Percentiles rank a stretch among this genome's conserved stretches.
Conservation (phyloP, 108 stramenopile species). For the Bacterosira constricta region DNA sequence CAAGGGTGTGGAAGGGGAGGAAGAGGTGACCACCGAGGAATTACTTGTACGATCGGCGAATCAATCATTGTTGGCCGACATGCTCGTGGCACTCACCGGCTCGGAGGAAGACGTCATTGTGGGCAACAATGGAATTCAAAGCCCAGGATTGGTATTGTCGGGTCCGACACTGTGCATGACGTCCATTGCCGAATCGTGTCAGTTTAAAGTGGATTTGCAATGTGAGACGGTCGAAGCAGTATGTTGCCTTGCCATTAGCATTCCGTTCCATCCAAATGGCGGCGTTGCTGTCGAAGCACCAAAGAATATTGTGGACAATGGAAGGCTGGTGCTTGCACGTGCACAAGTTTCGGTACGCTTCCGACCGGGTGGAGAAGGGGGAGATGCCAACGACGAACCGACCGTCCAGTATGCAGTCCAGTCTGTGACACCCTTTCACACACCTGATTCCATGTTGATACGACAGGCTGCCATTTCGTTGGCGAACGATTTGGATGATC, state of each 20-base stretch:
- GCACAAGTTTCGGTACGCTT: conserved; percentile 37
- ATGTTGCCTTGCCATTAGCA: conserved; percentile 33
- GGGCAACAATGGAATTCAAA: background rate
- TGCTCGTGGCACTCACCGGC: conserved; percentile 62
- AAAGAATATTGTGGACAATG: background rate
- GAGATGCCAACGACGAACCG: conserved; percentile 26
- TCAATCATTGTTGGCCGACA: conserved; percentile 82
- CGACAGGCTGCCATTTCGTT: conserved; percentile 32
- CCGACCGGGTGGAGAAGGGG: conserved; percentile 28
- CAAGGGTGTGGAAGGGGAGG: background rate
- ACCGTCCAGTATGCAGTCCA: conserved; percentile 42
- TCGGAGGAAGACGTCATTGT: conserved; percentile 24
- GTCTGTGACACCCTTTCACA: conserved; percentile 18
- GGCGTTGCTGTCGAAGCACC: background rate
- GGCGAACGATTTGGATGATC: conserved; percentile 39
- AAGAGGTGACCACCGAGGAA: conserved; percentile 24
- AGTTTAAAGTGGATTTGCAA: conserved; percentile 32
- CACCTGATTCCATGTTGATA: conserved; percentile 12
- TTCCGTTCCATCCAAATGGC: conserved; percentile 23
- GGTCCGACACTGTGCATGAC: conserved; percentile 42
- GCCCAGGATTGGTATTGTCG: conserved; percentile 22
- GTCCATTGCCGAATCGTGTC: conserved; percentile 35
- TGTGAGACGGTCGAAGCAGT: conserved; percentile 32
- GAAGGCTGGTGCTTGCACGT: conserved; percentile 35
- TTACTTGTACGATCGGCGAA: conserved; percentile 70